These are phyloP conservation scores for Plectosphaerella cucumerina DNA, from an alignment of 2,329 filamentous ascomycete genomes.

Conservation along the genomic window DNA sequence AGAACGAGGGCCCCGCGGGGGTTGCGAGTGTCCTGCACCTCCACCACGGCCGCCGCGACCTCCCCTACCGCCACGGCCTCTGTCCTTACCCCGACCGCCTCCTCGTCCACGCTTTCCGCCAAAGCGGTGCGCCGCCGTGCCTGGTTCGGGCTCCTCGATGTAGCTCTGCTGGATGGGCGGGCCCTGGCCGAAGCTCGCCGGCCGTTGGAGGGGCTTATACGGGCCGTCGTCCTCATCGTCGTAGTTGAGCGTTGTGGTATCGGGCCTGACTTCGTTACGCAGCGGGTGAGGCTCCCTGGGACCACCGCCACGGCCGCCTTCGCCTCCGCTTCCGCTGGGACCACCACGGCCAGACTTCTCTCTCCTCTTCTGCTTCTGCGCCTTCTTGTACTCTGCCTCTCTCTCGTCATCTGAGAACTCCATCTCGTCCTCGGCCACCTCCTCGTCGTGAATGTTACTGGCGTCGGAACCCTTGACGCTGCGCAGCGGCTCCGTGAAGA, in stretches of 20 bases:
- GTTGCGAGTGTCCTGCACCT: conserved; percentile 38
- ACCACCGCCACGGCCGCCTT: conserved; percentile 20
- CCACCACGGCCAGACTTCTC: conserved; percentile 37
- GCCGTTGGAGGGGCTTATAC: conserved; percentile 68
- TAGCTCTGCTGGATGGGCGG: conserved; percentile 41
- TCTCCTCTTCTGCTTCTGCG: conserved; percentile 63
- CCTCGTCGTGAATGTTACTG: conserved; percentile 92
- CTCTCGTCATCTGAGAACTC: conserved; percentile 98
- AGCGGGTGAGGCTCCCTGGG: conserved; percentile 34
- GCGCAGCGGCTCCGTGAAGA: conserved; percentile 81
- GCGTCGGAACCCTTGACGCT: conserved; percentile 85
- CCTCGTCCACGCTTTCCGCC: conserved; percentile 44
- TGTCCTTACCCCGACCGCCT: conserved; percentile 34
- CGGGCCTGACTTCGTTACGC: conserved; percentile 33
- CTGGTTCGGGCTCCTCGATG: conserved; percentile 30
- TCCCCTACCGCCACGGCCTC: conserved; percentile 28
- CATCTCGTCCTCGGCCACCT: conserved; percentile 77
- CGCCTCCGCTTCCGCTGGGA: conserved; percentile 26
- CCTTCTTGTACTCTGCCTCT: conserved; percentile 75
- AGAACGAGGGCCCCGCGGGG: conserved; percentile 17
- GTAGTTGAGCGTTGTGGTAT: conserved; percentile 53
- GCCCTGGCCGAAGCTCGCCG: conserved; percentile 55
- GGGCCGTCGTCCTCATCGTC: conserved; percentile 66
- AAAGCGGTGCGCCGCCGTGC: conserved; percentile 16
- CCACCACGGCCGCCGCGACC: conserved; percentile 29